These are phyloP conservation scores for Coemansia sp. DNA, from an alignment of 192 early-diverging fungal species.

Conservation along the genomic window DNA sequence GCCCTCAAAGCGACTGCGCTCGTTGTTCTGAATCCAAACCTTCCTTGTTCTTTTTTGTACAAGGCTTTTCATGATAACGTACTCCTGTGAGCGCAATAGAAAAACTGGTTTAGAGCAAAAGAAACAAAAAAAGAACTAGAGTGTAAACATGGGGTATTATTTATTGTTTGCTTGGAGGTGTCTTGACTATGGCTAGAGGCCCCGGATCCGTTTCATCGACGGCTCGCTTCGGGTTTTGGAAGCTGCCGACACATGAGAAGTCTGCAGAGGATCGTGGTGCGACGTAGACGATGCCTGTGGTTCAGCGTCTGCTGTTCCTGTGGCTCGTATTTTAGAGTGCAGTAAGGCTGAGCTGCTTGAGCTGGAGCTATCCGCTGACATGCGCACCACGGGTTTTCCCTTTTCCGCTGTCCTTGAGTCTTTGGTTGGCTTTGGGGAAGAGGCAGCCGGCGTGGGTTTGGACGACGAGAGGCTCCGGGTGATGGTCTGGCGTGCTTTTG, in stretches of 20 bases:
- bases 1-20: slow-evolving; percentile 45
- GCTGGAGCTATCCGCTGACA: neutral
- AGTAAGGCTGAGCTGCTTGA: neutral
- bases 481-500: slow-evolving; percentile 22
- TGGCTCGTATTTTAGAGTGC: neutral
- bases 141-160: slow-evolving; percentile 4
- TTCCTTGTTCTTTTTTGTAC: neutral
- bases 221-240: slow-evolving; percentile 21
- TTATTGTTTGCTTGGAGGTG: neutral
- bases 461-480: slow-evolving; percentile 16
- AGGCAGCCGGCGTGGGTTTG: slow-evolving; percentile 3
- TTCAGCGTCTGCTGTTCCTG: slow-evolving; percentile 4
- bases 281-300: neutral
- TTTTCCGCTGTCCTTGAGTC: neutral
- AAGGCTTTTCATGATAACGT: neutral
- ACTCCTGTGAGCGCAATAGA: neutral
- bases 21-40: slow-evolving; percentile 15
- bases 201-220: slow-evolving; percentile 40
- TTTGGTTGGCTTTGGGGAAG: neutral
- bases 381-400: neutral
- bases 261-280: slow-evolving; percentile 1
- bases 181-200: slow-evolving; percentile 13
- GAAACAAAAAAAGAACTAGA: neutral
- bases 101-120: neutral
- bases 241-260: neutral